Evolutionary conservation across 2,329 filamentous ascomycete genomes (phyloP).

Genomic region (Mollisiaceae sp.): DNA sequence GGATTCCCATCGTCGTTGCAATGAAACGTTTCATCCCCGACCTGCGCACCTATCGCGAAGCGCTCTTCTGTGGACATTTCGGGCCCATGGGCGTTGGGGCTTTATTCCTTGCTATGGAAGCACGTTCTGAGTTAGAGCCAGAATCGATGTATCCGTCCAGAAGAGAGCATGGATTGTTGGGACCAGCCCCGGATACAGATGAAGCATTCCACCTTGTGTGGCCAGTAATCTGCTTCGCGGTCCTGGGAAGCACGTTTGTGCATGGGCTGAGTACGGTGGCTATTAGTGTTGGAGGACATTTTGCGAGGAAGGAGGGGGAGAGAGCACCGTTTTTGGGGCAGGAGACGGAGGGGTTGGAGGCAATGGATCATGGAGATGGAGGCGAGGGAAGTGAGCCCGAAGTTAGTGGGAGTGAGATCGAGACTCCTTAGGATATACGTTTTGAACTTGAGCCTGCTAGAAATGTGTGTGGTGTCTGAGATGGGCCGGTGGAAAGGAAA

Average conservation of each 20-base stretch:
- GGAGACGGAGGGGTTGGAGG: constrained; percentile 55
- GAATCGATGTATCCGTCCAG: constrained; percentile 47
- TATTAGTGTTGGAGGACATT: constrained; percentile 55
- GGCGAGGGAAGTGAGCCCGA: constrained; percentile 44
- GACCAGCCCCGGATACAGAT: constrained; percentile 43
- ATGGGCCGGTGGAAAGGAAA: too few relatives aligned
- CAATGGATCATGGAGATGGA: constrained; percentile 53
- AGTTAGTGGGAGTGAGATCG: constrained; percentile 32
- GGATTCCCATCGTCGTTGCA: constrained; percentile 56
- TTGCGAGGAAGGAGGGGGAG: constrained; percentile 50
- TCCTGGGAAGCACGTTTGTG: constrained; percentile 57
- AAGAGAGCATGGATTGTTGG: constrained; percentile 26
- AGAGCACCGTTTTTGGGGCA: constrained; percentile 54
- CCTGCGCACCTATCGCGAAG: constrained; percentile 55
- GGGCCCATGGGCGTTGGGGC: constrained; percentile 62
- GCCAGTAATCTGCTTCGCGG: constrained; percentile 60
- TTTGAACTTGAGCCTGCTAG: too few relatives aligned
- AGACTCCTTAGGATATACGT: neutral
- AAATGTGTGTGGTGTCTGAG: too few relatives aligned
- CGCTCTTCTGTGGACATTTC: constrained; percentile 61
- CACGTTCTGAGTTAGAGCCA: constrained; percentile 56
- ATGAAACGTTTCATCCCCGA: constrained; percentile 54
- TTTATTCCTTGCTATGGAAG: constrained; percentile 61
- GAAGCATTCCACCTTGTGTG: constrained; percentile 53
- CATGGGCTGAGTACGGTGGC: constrained; percentile 58